These are phyloP conservation scores for Mallotus japonicus DNA, from an alignment of 441 rosid genomes.

Conservation along the genomic window DNA sequence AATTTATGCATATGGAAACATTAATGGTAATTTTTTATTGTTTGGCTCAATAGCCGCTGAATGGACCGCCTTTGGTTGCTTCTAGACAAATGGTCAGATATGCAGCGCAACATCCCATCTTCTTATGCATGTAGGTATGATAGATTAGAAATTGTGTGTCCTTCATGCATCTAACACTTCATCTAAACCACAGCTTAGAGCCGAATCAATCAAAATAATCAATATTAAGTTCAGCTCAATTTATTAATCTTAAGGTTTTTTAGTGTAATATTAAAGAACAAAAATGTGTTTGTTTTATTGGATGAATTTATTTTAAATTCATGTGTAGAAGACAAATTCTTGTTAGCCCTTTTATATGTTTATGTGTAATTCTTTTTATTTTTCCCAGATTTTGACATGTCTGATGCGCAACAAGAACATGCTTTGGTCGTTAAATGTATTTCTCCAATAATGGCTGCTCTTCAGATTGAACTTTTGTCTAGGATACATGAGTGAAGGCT, in stretches of 20 bases:
- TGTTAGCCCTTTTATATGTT: neutral
- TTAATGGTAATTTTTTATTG: conserved; percentile 8
- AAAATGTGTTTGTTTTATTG: neutral
- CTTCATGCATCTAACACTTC: neutral
- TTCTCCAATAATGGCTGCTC: conserved; percentile 65
- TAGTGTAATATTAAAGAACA: conserved; percentile 1
- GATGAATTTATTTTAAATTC: neutral
- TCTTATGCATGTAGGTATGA: conserved; percentile 75
- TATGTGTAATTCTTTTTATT: neutral
- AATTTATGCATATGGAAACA: conserved; percentile 2
- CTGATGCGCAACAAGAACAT: conserved; percentile 87
- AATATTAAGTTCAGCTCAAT: neutral
- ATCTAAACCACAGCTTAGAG: neutral
- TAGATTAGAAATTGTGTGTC: neutral
- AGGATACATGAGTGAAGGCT: conserved; percentile 32
- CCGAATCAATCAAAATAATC: neutral
- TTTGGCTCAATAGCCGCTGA: conserved; percentile 67
- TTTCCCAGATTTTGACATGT: conserved; percentile 73
- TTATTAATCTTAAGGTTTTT: neutral
- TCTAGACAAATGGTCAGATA: conserved; percentile 98
- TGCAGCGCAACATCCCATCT: conserved; percentile 99
- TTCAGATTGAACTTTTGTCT: conserved; percentile 85
- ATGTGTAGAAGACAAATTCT: too few relatives aligned
- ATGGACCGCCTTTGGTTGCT: conserved; percentile 94
- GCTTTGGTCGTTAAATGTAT: conserved; percentile 77